phyloP scores from a whole-genome alignment of 169 alveolate species.

The Plasmodium cynomolgi region DNA sequence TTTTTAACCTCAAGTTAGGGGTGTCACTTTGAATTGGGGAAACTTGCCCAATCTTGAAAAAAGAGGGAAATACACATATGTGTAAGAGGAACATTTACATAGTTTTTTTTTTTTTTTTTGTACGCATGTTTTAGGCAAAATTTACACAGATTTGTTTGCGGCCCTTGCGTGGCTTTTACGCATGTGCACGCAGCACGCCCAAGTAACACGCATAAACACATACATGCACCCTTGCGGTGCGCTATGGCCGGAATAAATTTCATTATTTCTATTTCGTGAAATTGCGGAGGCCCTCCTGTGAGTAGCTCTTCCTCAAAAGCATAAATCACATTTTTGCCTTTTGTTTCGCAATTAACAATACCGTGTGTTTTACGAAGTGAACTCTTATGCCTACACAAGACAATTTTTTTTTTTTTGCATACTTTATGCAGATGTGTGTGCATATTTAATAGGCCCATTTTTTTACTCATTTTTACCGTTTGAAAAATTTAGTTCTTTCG shows the following conservation, averaged over 20 bases:
- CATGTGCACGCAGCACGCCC: conserved; percentile 3
- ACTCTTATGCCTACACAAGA: not conserved
- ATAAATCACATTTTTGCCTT: not conserved
- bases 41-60: not conserved
- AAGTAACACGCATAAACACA: not conserved
- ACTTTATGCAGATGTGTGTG: conserved; percentile 1
- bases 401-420: not conserved
- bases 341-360: not conserved
- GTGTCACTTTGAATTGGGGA: not conserved
- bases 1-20: not conserved
- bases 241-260: not conserved
- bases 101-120: not conserved
- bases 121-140: not conserved
- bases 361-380: not conserved
- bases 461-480: not conserved
- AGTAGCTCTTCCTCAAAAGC: not conserved
- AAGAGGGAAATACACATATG: not conserved
- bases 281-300: not conserved
- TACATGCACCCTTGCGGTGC: not conserved
- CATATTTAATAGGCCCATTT: not conserved
- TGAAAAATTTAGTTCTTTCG: not conserved
- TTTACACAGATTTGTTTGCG: not conserved
- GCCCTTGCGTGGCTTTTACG: not conserved
- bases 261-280: not conserved
- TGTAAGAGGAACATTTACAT: not conserved